These are phyloP conservation scores for Jatropha multifida DNA, from an alignment of 441 rosid species.

Conservation along the genomic window DNA sequence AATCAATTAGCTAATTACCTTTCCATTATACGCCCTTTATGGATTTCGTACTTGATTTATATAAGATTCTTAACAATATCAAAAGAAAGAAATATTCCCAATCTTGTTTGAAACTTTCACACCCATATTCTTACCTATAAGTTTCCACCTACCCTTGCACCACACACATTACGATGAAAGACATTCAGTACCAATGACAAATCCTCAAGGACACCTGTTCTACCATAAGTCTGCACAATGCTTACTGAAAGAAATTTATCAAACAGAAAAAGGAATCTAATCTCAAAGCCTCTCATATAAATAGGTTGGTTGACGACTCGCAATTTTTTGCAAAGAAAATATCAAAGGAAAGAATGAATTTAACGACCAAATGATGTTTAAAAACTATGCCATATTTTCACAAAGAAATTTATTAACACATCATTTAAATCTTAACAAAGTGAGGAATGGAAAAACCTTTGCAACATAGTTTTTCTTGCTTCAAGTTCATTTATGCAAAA, in stretches of 20 bases:
- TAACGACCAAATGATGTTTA: no score
- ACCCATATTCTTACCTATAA: background rate
- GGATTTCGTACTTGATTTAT: no score
- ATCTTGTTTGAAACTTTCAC: background rate
- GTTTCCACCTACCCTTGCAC: background rate
- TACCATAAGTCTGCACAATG: background rate
- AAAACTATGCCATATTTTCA: no score
- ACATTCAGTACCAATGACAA: background rate
- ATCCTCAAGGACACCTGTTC: background rate
- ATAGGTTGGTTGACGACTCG: background rate
- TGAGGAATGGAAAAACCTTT: background rate
- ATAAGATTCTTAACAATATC: no score
- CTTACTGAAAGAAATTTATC: background rate
- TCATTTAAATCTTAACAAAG: no score
- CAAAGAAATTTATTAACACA: no score
- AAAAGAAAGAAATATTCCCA: background rate
- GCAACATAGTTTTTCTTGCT: slow-evolving; percentile 13
- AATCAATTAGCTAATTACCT: no score
- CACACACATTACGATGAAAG: background rate
- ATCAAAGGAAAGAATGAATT: no score
- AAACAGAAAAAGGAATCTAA: no score
- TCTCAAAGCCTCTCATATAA: background rate
- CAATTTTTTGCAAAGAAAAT: background rate
- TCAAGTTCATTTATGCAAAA: background rate
- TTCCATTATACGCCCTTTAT: no score